Evolutionary conservation across 768 basidiomycete genomes (phyloP).

Genomic region (Naganishia randhawae): DNA sequence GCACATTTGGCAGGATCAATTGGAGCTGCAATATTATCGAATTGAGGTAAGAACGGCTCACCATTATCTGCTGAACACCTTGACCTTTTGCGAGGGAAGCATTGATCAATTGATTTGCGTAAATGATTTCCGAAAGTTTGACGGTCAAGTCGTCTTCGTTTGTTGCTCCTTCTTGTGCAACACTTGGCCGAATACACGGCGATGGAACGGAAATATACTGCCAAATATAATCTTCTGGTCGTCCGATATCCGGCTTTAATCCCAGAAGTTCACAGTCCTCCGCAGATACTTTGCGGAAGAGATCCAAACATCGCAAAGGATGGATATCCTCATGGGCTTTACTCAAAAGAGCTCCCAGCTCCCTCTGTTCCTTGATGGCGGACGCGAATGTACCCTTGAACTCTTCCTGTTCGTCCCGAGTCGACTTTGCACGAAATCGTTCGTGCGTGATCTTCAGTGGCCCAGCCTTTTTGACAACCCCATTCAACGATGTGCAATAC

Average conservation of each 20-base stretch:
- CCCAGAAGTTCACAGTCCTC: slow-evolving; percentile 98
- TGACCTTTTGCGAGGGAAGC: slow-evolving; percentile 79
- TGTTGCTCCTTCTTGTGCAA: slow-evolving; percentile 87
- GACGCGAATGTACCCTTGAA: slow-evolving; percentile 76
- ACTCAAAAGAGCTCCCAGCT: slow-evolving; percentile 74
- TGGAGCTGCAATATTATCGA: neutral
- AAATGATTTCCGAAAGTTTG: slow-evolving; percentile 94
- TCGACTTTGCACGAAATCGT: slow-evolving; percentile 89
- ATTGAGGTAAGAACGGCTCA: slow-evolving; percentile 15
- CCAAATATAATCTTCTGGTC: slow-evolving; percentile 98
- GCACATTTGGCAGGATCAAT: neutral
- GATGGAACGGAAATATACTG: slow-evolving; percentile 98
- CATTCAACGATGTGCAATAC: slow-evolving; percentile 88
- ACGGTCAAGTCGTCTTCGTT: slow-evolving; percentile 98
- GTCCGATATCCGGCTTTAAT: slow-evolving; percentile 75
- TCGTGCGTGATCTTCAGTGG: slow-evolving; percentile 90
- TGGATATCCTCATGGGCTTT: slow-evolving; percentile 93
- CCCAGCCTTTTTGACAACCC: slow-evolving; percentile 92
- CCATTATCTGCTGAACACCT: slow-evolving; percentile 44
- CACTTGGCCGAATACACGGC: slow-evolving; percentile 93
- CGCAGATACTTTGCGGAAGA: slow-evolving; percentile 86
- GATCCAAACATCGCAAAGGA: slow-evolving; percentile 83
- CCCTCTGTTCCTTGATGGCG: slow-evolving; percentile 81
- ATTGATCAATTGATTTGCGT: slow-evolving; percentile 86
- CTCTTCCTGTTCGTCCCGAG: slow-evolving; percentile 75